phyloP scores from a whole-genome alignment of 495 filamentous ascomycete genomes.

The Annulohypoxylon nitens region DNA sequence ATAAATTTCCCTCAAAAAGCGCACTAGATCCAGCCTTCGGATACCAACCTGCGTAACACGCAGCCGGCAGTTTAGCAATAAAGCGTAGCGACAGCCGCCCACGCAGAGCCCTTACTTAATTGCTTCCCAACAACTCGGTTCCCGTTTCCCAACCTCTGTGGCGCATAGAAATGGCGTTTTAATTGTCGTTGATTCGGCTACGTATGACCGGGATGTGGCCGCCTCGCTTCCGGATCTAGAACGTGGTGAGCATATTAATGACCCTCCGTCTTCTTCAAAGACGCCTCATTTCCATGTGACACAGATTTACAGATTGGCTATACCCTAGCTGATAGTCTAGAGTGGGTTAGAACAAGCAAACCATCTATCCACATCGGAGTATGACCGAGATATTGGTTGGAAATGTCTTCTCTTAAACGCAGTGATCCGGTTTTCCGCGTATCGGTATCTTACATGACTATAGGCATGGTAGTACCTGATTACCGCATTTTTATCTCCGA shows the following conservation, averaged over 20 bases:
- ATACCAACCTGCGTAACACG: conserved; percentile 14
- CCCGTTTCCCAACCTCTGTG: neutral
- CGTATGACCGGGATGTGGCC: neutral
- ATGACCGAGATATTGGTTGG: neutral
- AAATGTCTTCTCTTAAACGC: conserved; percentile 1
- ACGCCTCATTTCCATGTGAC: neutral
- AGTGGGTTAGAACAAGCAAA: neutral
- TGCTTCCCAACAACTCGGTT: conserved; percentile 20
- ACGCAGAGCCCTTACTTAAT: neutral
- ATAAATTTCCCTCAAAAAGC: neutral
- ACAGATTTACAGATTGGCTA: neutral
- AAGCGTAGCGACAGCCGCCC: conserved; percentile 5
- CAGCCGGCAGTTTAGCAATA: conserved; percentile 21
- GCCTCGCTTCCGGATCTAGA: neutral
- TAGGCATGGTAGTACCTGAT: neutral
- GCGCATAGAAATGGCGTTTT: neutral
- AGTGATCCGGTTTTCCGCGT: conserved; percentile 20
- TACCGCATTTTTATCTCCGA: conserved; percentile 43
- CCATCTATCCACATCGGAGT: neutral
- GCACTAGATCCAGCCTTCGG: neutral
- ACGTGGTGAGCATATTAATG: neutral
- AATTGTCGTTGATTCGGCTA: neutral
- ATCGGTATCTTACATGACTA: conserved; percentile 25
- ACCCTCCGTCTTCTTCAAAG: neutral
- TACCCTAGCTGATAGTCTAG: neutral